Conservation (phyloP, 768 basidiomycete species). For the Lactarius evosmus region DNA sequence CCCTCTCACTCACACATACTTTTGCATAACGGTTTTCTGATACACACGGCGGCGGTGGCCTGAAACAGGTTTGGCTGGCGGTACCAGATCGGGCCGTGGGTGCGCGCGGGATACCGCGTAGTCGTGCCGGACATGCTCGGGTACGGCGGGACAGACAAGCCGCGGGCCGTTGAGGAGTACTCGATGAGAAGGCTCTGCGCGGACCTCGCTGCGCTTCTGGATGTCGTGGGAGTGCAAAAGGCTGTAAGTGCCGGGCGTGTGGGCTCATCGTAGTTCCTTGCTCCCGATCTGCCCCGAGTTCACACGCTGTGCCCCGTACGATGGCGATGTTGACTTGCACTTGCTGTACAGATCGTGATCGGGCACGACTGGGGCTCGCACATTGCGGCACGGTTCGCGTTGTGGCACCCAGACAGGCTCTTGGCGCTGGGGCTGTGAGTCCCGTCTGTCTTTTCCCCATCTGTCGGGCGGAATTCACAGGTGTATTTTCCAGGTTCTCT, state of each 20-base stretch:
- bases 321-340: not conserved
- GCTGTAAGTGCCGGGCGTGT: conserved; percentile 35
- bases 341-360: conserved; percentile 51
- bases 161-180: conserved; percentile 34
- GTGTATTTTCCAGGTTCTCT: conserved; percentile 47
- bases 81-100: conserved; percentile 40
- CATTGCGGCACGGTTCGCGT: conserved; percentile 60
- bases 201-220: conserved; percentile 39
- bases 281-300: not conserved
- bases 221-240: conserved; percentile 30
- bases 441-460: conserved; percentile 3
- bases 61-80: conserved; percentile 39
- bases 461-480: not conserved
- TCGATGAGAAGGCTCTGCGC: conserved; percentile 29
- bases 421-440: conserved; percentile 55
- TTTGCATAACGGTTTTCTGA: not conserved
- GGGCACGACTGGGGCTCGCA: conserved; percentile 83
- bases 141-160: conserved; percentile 45
- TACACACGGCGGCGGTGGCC: too few relatives aligned
- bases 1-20: not conserved
- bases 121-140: conserved; percentile 50
- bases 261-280: not conserved
- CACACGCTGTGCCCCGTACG: not conserved
- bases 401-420: conserved; percentile 68
- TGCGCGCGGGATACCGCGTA: conserved; percentile 41